phyloP scores from a whole-genome alignment of 176 grass and related monocot genomes.

The Ensete ventricosum region DNA sequence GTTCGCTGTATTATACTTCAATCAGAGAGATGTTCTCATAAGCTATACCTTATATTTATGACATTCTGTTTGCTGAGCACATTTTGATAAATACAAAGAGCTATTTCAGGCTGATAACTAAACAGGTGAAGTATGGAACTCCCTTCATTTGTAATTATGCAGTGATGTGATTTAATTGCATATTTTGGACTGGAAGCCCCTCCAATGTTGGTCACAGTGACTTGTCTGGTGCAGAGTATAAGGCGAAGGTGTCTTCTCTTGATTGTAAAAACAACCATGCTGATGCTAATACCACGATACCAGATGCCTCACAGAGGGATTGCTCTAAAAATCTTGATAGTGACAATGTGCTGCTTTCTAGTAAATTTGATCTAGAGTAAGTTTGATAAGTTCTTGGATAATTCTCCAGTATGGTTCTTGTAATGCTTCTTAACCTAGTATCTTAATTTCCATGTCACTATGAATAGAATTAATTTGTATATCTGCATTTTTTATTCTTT shows the following conservation, averaged over 20 bases:
- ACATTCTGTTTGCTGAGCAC: not conserved
- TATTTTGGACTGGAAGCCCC: constrained; percentile 34
- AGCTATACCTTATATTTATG: too few relatives aligned
- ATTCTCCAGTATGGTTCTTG: not conserved
- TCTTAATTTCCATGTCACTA: not conserved
- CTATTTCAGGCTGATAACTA: not conserved
- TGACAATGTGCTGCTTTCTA: not conserved
- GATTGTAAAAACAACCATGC: constrained; percentile 21
- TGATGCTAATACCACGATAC: constrained; percentile 9
- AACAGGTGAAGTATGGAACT: not conserved
- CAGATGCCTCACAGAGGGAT: not conserved
- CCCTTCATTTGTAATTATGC: constrained; percentile 1
- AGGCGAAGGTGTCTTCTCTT: constrained; percentile 21
- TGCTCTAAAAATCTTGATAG: not conserved
- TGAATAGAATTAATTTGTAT: not conserved
- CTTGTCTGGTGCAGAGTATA: constrained; percentile 18
- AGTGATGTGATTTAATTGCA: constrained; percentile 30
- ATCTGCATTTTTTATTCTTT: not conserved
- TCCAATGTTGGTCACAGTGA: constrained; percentile 24
- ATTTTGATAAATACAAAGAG: too few relatives aligned
- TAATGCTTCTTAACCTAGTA: not conserved
- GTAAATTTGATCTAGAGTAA: not conserved
- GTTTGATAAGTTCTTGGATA: not conserved
- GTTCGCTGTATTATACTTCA: not conserved
- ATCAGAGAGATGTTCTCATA: not conserved